A percentile compares a stretch with the other conserved stretches of the same genome.
Conservation (phyloP, 257 asterid genomes). For the Solanum peruvianum region DNA sequence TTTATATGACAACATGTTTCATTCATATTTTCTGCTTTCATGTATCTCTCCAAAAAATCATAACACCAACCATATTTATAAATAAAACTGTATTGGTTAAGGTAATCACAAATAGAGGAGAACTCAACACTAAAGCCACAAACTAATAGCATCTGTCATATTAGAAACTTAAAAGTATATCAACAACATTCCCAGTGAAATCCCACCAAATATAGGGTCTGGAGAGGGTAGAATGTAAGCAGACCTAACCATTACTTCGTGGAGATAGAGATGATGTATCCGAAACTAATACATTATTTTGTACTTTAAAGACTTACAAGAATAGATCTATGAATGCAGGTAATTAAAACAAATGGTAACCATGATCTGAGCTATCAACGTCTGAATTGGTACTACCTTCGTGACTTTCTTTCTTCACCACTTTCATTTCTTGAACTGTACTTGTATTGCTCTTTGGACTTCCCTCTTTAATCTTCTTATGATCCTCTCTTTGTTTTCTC, state of each 20-base stretch:
- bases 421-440: constrained; percentile 24
- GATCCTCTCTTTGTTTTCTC: constrained; percentile 17
- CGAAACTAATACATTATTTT: not conserved
- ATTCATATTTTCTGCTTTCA: too few species aligned
- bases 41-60: too few species aligned
- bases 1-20: too few species aligned
- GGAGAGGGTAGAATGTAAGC: not conserved
- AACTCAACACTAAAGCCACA: too few species aligned
- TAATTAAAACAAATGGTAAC: constrained; percentile 23
- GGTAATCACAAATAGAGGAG: too few species aligned
- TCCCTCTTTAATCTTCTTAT: constrained; percentile 9
- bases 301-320: not conserved
- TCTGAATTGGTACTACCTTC: constrained; percentile 38
- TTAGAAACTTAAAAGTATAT: not conserved
- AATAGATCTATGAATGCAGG: not conserved
- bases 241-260: not conserved
- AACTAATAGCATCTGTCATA: not conserved
- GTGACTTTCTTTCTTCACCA: not conserved
- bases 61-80: too few species aligned
- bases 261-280: not conserved
- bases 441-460: constrained; percentile 25
- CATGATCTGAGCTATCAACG: constrained; percentile 49
- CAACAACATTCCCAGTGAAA: too few species aligned
- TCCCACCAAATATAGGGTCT: too few species aligned
- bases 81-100: too few species aligned